Evolutionary conservation across 2,329 filamentous ascomycete genomes (phyloP), one percentile per base, ranked within the genome.

Genomic region (Aspergillus carbonarius): DNA sequence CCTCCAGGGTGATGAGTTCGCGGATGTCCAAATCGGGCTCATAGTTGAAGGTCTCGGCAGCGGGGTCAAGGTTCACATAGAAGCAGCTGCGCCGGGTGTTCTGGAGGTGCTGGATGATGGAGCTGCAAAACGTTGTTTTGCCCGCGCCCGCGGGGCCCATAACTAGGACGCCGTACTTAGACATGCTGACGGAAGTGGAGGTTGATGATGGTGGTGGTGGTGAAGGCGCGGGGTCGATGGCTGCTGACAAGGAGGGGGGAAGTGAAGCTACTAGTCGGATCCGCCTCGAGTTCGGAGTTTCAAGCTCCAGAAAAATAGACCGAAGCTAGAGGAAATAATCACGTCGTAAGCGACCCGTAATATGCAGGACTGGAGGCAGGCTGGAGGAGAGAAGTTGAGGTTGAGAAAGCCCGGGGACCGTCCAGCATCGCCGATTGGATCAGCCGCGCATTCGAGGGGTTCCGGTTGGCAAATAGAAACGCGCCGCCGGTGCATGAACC

Each of bases 11-110:
- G 76, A 97, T 96, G 63, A 97, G 85, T 69, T 97, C 92, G 75
- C 92, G 93, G 82, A 97, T 97, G 77, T 97, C 93, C 70, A 96
- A 86, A 74, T 96, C 93, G 20, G 93, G 95, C 67, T 91, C 83
- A 78, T 96, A 96, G 70, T 89, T 88, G 76, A 99, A 98, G 50
- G 88, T 84, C 77, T 97, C 93, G 72, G 95, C 95, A 57, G 95
- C 95, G 6, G 95, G 95, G 75, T 99, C 95, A 70, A 99, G 91
- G 79, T 99, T 99, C 73, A 99, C 89, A 78, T 98, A 99, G 83
- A 96, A 96, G 76, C 90, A 91, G 51, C 92, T 96, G n/a, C 93
- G 90, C 57, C 91, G 90, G 76, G 91, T 93, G 72, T 92, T 90
- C 68, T 91, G 88, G 25, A 98, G 88, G 72, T 98, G 92, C 60